Percentiles rank a stretch among this genome's conserved stretches.
These are phyloP conservation scores for Paramecium pentaurelia DNA, from an alignment of 73 alveolate species.

Conservation along the genomic window DNA sequence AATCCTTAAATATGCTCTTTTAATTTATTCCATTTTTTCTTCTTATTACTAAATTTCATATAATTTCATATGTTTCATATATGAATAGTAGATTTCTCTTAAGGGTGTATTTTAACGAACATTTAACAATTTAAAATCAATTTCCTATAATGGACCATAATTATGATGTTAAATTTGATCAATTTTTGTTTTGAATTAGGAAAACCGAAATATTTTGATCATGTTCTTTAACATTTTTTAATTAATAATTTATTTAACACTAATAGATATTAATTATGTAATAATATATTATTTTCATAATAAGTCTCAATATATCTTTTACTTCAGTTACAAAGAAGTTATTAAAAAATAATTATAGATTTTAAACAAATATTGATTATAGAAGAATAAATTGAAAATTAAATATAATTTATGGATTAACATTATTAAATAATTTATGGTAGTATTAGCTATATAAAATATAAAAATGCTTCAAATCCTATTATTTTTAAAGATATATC, in stretches of 20 bases:
- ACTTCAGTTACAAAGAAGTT: too few species aligned
- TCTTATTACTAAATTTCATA: background rate
- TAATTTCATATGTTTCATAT: slow-evolving; percentile 13
- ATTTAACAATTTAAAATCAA: background rate
- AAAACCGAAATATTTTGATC: background rate
- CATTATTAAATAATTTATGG: background rate
- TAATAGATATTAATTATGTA: background rate
- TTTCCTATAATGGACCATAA: background rate
- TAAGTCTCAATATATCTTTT: too few species aligned
- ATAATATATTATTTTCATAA: too few species aligned
- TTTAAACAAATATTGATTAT: too few species aligned
- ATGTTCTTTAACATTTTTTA: background rate
- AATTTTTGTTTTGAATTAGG: background rate
- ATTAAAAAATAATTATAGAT: too few species aligned
- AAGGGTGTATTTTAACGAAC: background rate
- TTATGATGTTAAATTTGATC: background rate
- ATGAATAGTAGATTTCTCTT: background rate
- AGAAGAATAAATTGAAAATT: background rate
- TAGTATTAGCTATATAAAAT: background rate
- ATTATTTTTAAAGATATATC: background rate
- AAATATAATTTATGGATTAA: background rate
- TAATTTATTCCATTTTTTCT: background rate
- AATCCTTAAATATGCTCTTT: background rate
- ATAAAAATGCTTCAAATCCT: background rate
- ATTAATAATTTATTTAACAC: background rate